Percentiles rank a stretch among this genome's conserved stretches.
phyloP scores from a whole-genome alignment of 2,329 filamentous ascomycete genomes.

The Fusarium paranaense region DNA sequence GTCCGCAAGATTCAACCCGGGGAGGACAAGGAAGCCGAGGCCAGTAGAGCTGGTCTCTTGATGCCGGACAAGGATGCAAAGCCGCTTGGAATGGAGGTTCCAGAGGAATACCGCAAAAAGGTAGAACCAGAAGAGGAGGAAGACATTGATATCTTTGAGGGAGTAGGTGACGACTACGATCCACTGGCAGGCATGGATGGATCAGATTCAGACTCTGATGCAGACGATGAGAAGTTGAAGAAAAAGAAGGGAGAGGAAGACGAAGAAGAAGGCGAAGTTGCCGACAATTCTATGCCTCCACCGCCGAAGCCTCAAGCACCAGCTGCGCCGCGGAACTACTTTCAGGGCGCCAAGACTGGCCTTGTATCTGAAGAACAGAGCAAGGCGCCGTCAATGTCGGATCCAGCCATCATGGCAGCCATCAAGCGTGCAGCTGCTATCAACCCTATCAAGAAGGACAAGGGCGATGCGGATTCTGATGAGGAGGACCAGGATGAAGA shows the following conservation, averaged over 20 bases:
- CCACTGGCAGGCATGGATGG: slow-evolving; percentile 69
- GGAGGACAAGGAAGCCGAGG: slow-evolving; percentile 51
- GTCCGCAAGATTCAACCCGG: slow-evolving; percentile 64
- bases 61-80: slow-evolving; percentile 67
- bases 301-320: slow-evolving; percentile 57
- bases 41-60: slow-evolving; percentile 57
- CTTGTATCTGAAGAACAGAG: slow-evolving; percentile 65
- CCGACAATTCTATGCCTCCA: slow-evolving; percentile 56
- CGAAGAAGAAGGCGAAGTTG: slow-evolving; percentile 34
- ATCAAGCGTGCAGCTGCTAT: slow-evolving; percentile 85
- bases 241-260: slow-evolving; percentile 32
- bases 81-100: slow-evolving; percentile 74
- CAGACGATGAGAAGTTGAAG: slow-evolving; percentile 52
- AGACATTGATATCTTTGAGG: slow-evolving; percentile 74
- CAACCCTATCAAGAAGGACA: slow-evolving; percentile 57
- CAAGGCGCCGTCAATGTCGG: slow-evolving; percentile 69
- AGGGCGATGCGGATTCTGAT: slow-evolving; percentile 43
- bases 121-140: slow-evolving; percentile 62
- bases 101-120: slow-evolving; percentile 66
- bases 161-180: slow-evolving; percentile 74
- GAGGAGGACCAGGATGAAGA: slow-evolving; percentile 53
- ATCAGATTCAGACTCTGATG: slow-evolving; percentile 59
- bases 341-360: slow-evolving; percentile 67
- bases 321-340: slow-evolving; percentile 67
- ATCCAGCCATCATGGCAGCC: slow-evolving; percentile 84